Conservation (phyloP, 2,329 filamentous ascomycete genomes). For the Claviceps sp. region DNA sequence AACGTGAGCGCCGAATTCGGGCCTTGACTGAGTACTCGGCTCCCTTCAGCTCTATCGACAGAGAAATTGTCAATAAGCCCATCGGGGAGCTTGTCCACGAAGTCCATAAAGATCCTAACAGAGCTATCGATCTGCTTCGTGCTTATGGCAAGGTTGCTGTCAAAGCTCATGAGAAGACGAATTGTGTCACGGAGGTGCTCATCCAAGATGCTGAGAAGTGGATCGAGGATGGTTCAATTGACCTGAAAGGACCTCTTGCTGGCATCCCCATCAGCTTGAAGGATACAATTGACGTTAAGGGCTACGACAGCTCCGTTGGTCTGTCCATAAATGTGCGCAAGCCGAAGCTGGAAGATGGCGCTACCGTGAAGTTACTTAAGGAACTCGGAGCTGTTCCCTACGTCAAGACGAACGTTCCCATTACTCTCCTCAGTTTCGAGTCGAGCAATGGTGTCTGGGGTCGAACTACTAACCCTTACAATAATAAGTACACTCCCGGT, state of each 20-base stretch:
- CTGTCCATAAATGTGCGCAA: slow-evolving; percentile 63
- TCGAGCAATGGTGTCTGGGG: slow-evolving; percentile 73
- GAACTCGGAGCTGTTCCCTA: slow-evolving; percentile 83
- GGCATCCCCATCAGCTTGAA: slow-evolving; percentile 82
- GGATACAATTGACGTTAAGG: slow-evolving; percentile 64
- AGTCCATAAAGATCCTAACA: slow-evolving; percentile 55
- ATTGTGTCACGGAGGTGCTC: slow-evolving; percentile 81
- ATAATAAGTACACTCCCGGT: slow-evolving; percentile 70
- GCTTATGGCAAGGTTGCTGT: slow-evolving; percentile 80
- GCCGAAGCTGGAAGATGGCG: slow-evolving; percentile 52
- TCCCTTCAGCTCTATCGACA: slow-evolving; percentile 51
- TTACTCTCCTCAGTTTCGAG: slow-evolving; percentile 78
- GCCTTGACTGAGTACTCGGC: slow-evolving; percentile 53
- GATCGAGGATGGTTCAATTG: slow-evolving; percentile 43
- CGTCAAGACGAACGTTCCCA: slow-evolving; percentile 82
- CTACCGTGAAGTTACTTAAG: slow-evolving; percentile 64
- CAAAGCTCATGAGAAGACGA: slow-evolving; percentile 73
- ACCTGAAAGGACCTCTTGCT: slow-evolving; percentile 69
- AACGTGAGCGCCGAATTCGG: slow-evolving; percentile 57
- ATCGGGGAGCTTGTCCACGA: slow-evolving; percentile 67
- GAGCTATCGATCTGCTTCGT: slow-evolving; percentile 61
- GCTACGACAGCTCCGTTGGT: slow-evolving; percentile 72
- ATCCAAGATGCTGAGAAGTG: slow-evolving; percentile 66
- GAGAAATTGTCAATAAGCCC: slow-evolving; percentile 53
- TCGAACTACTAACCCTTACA: slow-evolving; percentile 69